phyloP scores from a whole-genome alignment of 768 basidiomycete species.

The Lepiota brunneoincarnata region DNA sequence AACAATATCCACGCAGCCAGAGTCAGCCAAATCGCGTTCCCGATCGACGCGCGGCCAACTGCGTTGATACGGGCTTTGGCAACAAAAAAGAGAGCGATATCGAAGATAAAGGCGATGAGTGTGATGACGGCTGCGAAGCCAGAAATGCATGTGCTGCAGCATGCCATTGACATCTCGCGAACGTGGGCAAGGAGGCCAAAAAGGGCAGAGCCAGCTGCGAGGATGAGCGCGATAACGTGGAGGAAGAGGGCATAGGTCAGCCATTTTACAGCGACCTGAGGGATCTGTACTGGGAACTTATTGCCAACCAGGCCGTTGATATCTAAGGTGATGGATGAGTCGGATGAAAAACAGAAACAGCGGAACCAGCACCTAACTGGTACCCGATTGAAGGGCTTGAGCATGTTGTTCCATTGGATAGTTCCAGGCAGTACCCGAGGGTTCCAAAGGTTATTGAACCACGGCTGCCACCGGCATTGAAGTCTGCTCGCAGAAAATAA shows the following conservation, averaged over 20 bases:
- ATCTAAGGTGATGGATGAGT: conserved; percentile 43
- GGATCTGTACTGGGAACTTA: conserved; percentile 64
- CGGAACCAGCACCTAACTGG: conserved; percentile 56
- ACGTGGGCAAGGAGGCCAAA: conserved; percentile 90
- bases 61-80: conserved; percentile 81
- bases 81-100: conserved; percentile 87
- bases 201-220: conserved; percentile 67
- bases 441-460: conserved; percentile 84
- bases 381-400: conserved; percentile 84
- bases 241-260: conserved; percentile 91
- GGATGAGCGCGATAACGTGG: conserved; percentile 82
- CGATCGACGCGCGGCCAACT: conserved; percentile 77
- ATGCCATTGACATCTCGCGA: conserved; percentile 82
- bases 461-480: conserved; percentile 37
- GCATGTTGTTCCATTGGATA: conserved; percentile 60
- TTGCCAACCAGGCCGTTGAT: conserved; percentile 80
- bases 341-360: conserved; percentile 7
- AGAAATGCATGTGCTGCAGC: conserved; percentile 77
- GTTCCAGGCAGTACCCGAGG: conserved; percentile 79
- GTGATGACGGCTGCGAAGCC: conserved; percentile 78
- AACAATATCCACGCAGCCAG: conserved; percentile 82
- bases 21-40: conserved; percentile 90
- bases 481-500: conserved; percentile 80
- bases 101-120: conserved; percentile 89
- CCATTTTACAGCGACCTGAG: conserved; percentile 87